Evolutionary conservation across 768 basidiomycete genomes (phyloP).

Genomic region (Boletellus ananiceps): DNA sequence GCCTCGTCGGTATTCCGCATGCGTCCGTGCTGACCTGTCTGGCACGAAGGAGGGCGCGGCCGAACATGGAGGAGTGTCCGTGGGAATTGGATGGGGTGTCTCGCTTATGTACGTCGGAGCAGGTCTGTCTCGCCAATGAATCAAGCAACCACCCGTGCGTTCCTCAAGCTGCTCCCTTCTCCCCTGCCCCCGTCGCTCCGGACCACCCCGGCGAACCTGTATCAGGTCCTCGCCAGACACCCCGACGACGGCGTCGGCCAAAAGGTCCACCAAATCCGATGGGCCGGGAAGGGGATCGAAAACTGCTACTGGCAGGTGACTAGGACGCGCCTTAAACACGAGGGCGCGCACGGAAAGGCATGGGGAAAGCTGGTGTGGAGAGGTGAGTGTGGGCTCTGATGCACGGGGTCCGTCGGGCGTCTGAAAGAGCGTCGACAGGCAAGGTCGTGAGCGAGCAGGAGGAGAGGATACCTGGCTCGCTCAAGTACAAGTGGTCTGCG

Average conservation of each 20-base stretch:
- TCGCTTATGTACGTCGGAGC: too few species aligned
- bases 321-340: conserved; percentile 62
- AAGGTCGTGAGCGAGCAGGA: conserved; percentile 55
- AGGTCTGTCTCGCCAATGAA: conserved; percentile 17
- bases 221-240: conserved; percentile 64
- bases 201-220: conserved; percentile 58
- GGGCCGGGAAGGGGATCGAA: conserved; percentile 62
- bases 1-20: conserved; percentile 57
- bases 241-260: conserved; percentile 66
- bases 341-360: conserved; percentile 73
- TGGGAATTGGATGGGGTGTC: neutral
- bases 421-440: conserved; percentile 38
- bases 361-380: conserved; percentile 81
- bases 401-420: neutral
- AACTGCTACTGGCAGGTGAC: conserved; percentile 77
- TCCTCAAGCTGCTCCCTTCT: conserved; percentile 57
- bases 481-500: conserved; percentile 72
- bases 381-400: conserved; percentile 43
- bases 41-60: neutral
- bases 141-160: conserved; percentile 24
- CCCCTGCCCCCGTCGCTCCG: conserved; percentile 58
- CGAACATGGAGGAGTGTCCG: neutral
- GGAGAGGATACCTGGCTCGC: conserved; percentile 60
- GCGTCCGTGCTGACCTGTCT: conserved; percentile 41
- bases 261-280: conserved; percentile 67